Evolutionary conservation across 257 asterid genomes (phyloP).

Genomic region (Prunella vulgaris): DNA sequence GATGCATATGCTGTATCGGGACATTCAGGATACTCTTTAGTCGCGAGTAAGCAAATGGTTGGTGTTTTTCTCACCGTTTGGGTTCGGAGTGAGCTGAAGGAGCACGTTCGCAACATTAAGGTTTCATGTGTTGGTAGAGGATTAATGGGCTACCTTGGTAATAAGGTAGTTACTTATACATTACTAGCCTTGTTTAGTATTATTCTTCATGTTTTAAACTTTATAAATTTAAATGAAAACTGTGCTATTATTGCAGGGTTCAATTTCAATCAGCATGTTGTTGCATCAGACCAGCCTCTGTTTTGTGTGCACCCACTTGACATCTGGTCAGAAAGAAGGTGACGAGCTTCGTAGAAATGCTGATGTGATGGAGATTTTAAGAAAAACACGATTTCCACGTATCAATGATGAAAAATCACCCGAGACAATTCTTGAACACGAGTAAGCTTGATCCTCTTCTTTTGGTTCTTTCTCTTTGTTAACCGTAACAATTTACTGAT

Average conservation of each 20-base stretch:
- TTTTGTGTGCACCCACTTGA: constrained; percentile 84
- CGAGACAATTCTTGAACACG: constrained; percentile 72
- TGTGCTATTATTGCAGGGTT: constrained; percentile 53
- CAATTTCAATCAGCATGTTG: constrained; percentile 81
- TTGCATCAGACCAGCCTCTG: constrained; percentile 93
- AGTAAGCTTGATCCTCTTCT: constrained; percentile 40
- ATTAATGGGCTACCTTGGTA: constrained; percentile 93
- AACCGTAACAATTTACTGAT: background rate
- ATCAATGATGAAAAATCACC: constrained; percentile 69
- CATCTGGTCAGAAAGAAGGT: constrained; percentile 90
- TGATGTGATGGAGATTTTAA: constrained; percentile 83
- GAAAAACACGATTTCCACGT: constrained; percentile 81
- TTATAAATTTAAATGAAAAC: background rate
- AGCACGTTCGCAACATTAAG: constrained; percentile 71
- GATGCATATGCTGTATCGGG: constrained; percentile 38
- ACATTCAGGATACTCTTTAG: constrained; percentile 59
- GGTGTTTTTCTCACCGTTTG: constrained; percentile 84
- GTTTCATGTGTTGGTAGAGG: constrained; percentile 90
- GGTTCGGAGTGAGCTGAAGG: constrained; percentile 79
- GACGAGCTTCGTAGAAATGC: constrained; percentile 84
- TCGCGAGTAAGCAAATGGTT: constrained; percentile 94
- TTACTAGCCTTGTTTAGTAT: background rate
- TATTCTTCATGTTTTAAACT: background rate
- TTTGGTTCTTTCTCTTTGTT: background rate
- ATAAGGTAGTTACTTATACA: constrained; percentile 51